These are phyloP conservation scores for Ogataea methanolica DNA, from an alignment of 805 yeast species.

Conservation along the genomic window DNA sequence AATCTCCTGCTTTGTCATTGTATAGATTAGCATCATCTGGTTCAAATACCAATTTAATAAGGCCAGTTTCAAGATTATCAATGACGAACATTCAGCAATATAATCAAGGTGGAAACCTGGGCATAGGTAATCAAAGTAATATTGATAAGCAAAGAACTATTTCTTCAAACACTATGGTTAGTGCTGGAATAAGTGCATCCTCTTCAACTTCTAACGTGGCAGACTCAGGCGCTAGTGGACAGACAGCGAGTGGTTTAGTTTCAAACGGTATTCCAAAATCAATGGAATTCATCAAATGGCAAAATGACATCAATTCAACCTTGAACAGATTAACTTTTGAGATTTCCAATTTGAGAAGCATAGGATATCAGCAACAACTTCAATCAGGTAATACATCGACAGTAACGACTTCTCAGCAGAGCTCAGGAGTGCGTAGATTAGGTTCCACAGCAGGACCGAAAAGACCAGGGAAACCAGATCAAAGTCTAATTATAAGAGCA, in stretches of 20 bases:
- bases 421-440: neutral
- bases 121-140: neutral
- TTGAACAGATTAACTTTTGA: slow-evolving; percentile 43
- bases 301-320: slow-evolving; percentile 45
- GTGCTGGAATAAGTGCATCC: slow-evolving; percentile 7
- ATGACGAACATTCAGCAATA: slow-evolving; percentile 14
- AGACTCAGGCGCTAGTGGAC: neutral
- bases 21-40: slow-evolving; percentile 29
- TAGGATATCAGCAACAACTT: slow-evolving; percentile 13
- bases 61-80: slow-evolving; percentile 27
- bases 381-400: slow-evolving; percentile 2
- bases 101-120: neutral
- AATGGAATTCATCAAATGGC: slow-evolving; percentile 47
- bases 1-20: slow-evolving; percentile 31
- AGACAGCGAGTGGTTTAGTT: slow-evolving; percentile 2
- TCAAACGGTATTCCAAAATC: slow-evolving; percentile 18
- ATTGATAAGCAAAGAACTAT: slow-evolving; percentile 11
- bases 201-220: slow-evolving; percentile 10
- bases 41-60: slow-evolving; percentile 21
- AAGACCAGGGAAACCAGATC: neutral
- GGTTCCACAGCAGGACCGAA: neutral
- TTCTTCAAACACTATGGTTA: slow-evolving; percentile 17
- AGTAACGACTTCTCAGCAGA: neutral
- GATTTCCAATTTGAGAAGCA: slow-evolving; percentile 17
- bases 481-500: neutral